Evolutionary conservation across 805 yeast genomes (phyloP).

Genomic region (Saturnispora dispora): DNA sequence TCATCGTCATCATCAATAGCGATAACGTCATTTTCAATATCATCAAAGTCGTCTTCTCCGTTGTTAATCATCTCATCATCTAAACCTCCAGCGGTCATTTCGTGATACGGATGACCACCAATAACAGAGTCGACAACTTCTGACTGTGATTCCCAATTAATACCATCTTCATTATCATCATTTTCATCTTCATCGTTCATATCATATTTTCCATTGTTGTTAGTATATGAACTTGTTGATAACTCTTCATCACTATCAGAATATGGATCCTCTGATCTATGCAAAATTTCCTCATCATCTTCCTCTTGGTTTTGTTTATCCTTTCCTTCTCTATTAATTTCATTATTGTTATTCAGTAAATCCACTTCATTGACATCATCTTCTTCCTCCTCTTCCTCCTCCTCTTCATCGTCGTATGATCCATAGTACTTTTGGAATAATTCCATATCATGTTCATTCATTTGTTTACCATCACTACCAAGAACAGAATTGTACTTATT

Average conservation of each 20-base stretch:
- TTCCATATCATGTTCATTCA: conserved; percentile 29
- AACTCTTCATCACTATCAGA: conserved; percentile 7
- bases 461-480: conserved; percentile 42
- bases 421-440: conserved; percentile 23
- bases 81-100: conserved; percentile 24
- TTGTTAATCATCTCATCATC: conserved; percentile 46
- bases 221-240: neutral
- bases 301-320: conserved; percentile 10
- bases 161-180: conserved; percentile 6
- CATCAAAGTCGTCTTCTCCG: conserved; percentile 36
- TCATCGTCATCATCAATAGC: conserved; percentile 37
- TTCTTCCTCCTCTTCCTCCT: conserved; percentile 16
- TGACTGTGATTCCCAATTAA: conserved; percentile 4
- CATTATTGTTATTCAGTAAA: conserved; percentile 14
- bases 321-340: conserved; percentile 18
- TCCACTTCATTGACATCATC: conserved; percentile 15
- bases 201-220: neutral
- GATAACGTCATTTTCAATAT: conserved; percentile 28
- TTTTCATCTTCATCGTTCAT: conserved; percentile 2
- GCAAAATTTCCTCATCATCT: neutral
- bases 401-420: conserved; percentile 21
- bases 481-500: conserved; percentile 90
- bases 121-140: conserved; percentile 20
- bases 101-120: conserved; percentile 30
- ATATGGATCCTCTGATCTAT: conserved; percentile 2